Conservation (phyloP, 2,329 filamentous ascomycete species). For the Sclerotinia trifoliorum region DNA sequence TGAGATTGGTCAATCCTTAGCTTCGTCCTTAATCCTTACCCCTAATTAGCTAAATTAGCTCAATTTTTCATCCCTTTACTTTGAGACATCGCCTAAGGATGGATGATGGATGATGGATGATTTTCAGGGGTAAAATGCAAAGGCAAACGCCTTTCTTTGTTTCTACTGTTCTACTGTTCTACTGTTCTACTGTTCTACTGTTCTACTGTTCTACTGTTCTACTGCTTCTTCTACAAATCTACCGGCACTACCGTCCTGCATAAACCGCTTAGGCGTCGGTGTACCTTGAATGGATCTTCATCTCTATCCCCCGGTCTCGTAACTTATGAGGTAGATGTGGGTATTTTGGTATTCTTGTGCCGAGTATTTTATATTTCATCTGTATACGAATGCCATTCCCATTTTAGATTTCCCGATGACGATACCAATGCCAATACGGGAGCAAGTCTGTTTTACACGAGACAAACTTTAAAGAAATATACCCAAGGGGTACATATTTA, state of each 20-base stretch:
- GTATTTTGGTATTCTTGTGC: too few relatives aligned
- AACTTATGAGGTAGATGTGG: neutral
- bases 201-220: too few relatives aligned
- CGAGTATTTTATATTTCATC: neutral
- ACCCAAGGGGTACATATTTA: neutral
- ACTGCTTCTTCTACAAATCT: neutral
- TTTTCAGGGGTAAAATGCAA: constrained; percentile 13
- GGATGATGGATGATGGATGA: neutral
- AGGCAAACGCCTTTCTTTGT: neutral
- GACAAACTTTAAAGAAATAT: neutral
- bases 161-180: too few relatives aligned
- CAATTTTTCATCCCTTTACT: neutral
- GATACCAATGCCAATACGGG: neutral
- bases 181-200: too few relatives aligned
- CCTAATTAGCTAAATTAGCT: neutral
- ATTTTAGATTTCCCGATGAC: neutral
- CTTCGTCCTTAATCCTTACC: neutral
- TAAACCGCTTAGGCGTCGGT: neutral
- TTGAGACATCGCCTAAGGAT: constrained; percentile 5
- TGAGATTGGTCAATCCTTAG: neutral
- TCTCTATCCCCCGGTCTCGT: constrained; percentile 7
- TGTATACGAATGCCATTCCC: neutral
- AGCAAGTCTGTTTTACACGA: neutral
- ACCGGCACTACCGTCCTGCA: neutral
- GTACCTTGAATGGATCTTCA: neutral